Base-by-base conservation (phyloP, 768 basidiomycete genomes). In the Lactarius hatsudake region DNA sequence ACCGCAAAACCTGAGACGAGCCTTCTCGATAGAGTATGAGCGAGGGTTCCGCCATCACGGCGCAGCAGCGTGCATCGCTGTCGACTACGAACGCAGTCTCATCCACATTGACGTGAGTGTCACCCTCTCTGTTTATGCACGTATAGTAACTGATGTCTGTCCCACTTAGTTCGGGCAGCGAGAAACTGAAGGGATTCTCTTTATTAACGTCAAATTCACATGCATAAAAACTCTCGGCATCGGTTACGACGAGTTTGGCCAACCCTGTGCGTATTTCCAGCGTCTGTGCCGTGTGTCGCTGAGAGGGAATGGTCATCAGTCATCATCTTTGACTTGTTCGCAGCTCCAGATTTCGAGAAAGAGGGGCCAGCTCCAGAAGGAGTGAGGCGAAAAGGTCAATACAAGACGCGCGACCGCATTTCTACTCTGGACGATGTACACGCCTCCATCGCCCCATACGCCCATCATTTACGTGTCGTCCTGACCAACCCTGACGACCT, bases 21-120 rank as follows among this genome's bases (percentile, higher is more conserved):
- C 66, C 3, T 93, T 89, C 74, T 92, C 90, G 0, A 77, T 86
- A 5, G 92, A 93, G 75, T 91, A 86, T 83, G 84, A 89, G 62
- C 76, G 80, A 48, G 78, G 84, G 48, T 86, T 84, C 48, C 66
- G 71, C 9, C 69, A 79, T 53, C 69, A 71, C 10, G 81, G 84
- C 43, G 79, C 81, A 43, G 79, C 81, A 43, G 88, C 82, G 0
- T 81, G 83, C 74, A 74, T 92, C 23, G 74, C 78, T 38, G 85
- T 92, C 38, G 84, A 88, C 63, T 91, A 90, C 70, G 86, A 86
- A 34, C 83, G 89, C 71, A 90, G 87, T 76, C 72, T 83, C 20
- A 81, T 93, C 48, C 83, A 83, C 18, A 80, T 91, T 18, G 80
- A 79, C 76, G 90, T 89, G 65, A 70, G 80, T 73, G 4, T 12